These are phyloP conservation scores for Fagus sylvatica DNA, from an alignment of 306 rosid species.

Conservation along the genomic window DNA sequence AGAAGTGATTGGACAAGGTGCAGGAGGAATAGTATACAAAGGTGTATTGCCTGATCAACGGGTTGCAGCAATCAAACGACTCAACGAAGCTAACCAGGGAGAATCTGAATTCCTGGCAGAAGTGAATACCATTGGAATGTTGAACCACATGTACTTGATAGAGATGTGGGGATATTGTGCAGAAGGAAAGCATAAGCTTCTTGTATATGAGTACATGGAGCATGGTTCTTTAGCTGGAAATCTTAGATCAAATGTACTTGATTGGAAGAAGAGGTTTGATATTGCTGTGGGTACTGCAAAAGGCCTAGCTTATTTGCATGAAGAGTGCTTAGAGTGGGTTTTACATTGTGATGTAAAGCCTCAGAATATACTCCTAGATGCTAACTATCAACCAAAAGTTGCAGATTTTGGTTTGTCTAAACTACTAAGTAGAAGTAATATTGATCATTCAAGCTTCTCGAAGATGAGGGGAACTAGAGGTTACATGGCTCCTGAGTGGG, in stretches of 20 bases:
- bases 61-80: conserved; percentile 33
- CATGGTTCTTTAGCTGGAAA: conserved; percentile 33
- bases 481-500: conserved; percentile 44
- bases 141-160: conserved; percentile 40
- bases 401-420: conserved; percentile 43
- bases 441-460: conserved; percentile 18
- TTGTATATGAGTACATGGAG: conserved; percentile 39
- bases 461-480: conserved; percentile 40
- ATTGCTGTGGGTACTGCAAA: conserved; percentile 43
- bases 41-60: conserved; percentile 23
- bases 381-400: conserved; percentile 25
- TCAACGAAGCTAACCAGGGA: conserved; percentile 24
- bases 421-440: conserved; percentile 25
- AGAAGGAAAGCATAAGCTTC: conserved; percentile 34
- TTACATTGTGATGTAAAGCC: conserved; percentile 44
- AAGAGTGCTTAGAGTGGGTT: conserved; percentile 47
- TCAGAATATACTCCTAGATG: conserved; percentile 34
- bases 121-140: conserved; percentile 32
- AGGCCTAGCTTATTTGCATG: conserved; percentile 43
- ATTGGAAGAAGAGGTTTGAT: conserved; percentile 34
- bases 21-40: conserved; percentile 37
- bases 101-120: conserved; percentile 45
- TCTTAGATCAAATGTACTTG: conserved; percentile 22
- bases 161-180: conserved; percentile 43
- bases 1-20: conserved; percentile 42